phyloP scores from a whole-genome alignment of 2,329 filamentous ascomycete species.

The Trichothecium sympodiale region DNA sequence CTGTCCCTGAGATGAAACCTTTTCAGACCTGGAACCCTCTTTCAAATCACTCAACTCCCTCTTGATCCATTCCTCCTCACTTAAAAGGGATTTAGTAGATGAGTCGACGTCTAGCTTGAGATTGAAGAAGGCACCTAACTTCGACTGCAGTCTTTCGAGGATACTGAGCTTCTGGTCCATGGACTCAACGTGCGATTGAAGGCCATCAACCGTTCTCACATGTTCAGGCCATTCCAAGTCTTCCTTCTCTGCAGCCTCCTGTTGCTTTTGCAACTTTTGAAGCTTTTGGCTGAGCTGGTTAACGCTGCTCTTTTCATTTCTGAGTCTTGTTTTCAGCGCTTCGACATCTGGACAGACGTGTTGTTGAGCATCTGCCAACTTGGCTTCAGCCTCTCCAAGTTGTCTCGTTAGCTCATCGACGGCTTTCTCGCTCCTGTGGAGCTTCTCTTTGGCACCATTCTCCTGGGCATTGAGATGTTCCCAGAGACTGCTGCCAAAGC shows the following conservation, averaged over 20 bases:
- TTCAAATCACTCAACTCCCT: conserved; percentile 4
- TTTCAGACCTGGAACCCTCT: conserved; percentile 1
- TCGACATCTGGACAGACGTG: too few species aligned
- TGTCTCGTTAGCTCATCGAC: not conserved
- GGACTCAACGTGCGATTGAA: too few species aligned
- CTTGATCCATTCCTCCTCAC: conserved; percentile 1
- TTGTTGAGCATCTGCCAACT: too few species aligned
- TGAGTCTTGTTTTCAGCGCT: too few species aligned
- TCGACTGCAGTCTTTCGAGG: too few species aligned
- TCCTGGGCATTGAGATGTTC: not conserved
- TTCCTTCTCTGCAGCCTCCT: not conserved
- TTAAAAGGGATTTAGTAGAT: conserved; percentile 1
- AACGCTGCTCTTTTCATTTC: not conserved
- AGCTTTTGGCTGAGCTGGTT: not conserved
- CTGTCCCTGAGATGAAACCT: conserved; percentile 4
- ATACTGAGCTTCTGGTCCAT: too few species aligned
- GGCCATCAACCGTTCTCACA: not conserved
- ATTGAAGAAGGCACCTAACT: too few species aligned
- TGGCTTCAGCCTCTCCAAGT: not conserved
- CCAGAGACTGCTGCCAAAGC: too few species aligned
- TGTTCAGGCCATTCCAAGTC: too few species aligned
- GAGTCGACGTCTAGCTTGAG: not conserved
- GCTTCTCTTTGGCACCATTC: not conserved
- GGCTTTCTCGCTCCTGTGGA: not conserved
- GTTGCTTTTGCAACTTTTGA: not conserved